Evolutionary conservation across 495 filamentous ascomycete species (phyloP), one percentile per base, ranked within the genome.

Genomic region (Penicillium paradoxum): DNA sequence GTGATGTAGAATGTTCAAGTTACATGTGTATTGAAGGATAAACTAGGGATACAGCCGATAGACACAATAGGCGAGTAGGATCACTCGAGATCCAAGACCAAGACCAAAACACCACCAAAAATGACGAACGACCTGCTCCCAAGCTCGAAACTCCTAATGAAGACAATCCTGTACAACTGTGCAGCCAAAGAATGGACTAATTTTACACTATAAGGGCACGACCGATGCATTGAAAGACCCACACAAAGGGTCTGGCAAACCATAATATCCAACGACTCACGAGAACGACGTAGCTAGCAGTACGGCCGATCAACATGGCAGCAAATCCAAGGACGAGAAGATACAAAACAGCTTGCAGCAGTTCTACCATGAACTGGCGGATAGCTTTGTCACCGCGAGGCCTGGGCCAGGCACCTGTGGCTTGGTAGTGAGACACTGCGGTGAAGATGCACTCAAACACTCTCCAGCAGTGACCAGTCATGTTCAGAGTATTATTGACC

Each of bases 241-340:
- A 73, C 0, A 59, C 66, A 62, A 77, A 67, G 6, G 74, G 74
- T 22, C 54, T 66, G 1, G 58, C 61, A 46, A 77, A 67, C 74
- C 74, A 77, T 6, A 72, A 38, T 15, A 77, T 58, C 74, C 74
- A 77, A 33, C 60, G 68, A 3, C 64, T 65, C 27, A 75, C 57
- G 17, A 73, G 58, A 29, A 72, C 57, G 24, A 73, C 49, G 37
- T 72, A 74, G 9, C 66, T 61, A 2, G 67, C 62, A 32, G 61
- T 53, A 15, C 68, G 69, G 4, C 64, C 65, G 3, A 74, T 33
- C 15, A 75, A 25, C 43, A 73, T 47, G 15, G 64, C 59, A 2
- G 65, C 49, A 48, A 72, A 70, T 0, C 62, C 71, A 19, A 77
- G 61, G 38, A 71, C 56, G 6, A 68, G 54, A 9, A 74, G 49